These are phyloP conservation scores for Hanseniaspora occidentalis DNA, from an alignment of 805 yeast genomes.

Conservation along the genomic window DNA sequence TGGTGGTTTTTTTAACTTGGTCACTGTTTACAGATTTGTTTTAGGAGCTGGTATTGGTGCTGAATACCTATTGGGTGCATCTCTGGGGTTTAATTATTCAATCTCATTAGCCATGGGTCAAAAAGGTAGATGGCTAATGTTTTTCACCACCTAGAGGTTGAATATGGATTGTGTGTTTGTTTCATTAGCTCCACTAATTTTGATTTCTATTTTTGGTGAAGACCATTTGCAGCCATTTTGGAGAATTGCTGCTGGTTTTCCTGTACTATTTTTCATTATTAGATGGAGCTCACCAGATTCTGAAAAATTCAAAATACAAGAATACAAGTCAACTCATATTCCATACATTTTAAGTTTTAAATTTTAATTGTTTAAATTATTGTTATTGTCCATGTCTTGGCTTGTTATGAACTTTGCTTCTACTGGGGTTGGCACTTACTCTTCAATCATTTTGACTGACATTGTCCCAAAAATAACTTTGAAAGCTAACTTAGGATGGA, in stretches of 20 bases:
- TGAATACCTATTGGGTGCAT: slow-evolving; percentile 79
- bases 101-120: slow-evolving; percentile 76
- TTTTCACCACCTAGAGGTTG: slow-evolving; percentile 77
- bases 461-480: slow-evolving; percentile 44
- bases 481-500: slow-evolving; percentile 74
- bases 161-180: slow-evolving; percentile 91
- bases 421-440: slow-evolving; percentile 80
- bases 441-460: slow-evolving; percentile 52
- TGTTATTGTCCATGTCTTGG: slow-evolving; percentile 70
- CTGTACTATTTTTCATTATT: slow-evolving; percentile 61
- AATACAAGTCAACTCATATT: slow-evolving; percentile 43
- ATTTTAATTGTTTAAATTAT: slow-evolving; percentile 73
- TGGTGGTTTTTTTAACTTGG: no score
- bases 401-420: slow-evolving; percentile 81
- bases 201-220: slow-evolving; percentile 69
- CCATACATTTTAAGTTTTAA: slow-evolving; percentile 64
- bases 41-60: slow-evolving; percentile 90
- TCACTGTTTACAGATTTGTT: slow-evolving; percentile 75
- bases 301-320: slow-evolving; percentile 54
- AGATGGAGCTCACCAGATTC: slow-evolving; percentile 69
- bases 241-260: slow-evolving; percentile 91
- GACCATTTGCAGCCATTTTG: slow-evolving; percentile 71
- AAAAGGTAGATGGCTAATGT: slow-evolving; percentile 82
- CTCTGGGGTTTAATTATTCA: slow-evolving; percentile 86
- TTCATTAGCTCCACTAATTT: slow-evolving; percentile 63